Evolutionary conservation across 2,329 filamentous ascomycete genomes (phyloP), one percentile per base, ranked within the genome.

Genomic region (Exophiala bonariae): DNA sequence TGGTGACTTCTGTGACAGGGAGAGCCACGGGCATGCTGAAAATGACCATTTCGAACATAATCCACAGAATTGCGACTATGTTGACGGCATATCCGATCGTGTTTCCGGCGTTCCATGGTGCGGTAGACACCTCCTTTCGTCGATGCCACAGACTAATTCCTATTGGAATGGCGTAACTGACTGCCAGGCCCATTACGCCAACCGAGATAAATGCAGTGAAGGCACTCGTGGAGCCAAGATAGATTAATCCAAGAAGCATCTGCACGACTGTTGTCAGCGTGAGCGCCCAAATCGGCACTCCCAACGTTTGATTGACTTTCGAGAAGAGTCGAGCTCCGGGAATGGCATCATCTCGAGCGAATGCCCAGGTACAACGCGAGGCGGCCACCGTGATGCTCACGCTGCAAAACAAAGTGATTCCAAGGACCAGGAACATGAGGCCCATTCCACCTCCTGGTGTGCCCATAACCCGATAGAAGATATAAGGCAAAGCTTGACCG

Each of bases 341-440:
- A 59, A 88, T 85, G 61, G 82, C 85, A 57, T 81, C 83, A 59
- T 88, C 85, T 28, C 85, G 80, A n/a, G 85, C 83, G 64, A 88
- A 88, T 10, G 84, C 84, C 60, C 86, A 89, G 1, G 83, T 85
- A 14, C 50, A 50, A 40, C 66, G 64, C 0, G 72, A 75, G 1
- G 77, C 76, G 0, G 76, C 76, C 2, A 71, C 69, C 1, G 76
- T 78, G 52, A 78, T 77, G 33, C 69, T 72, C 53, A 80, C 77
- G 22, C 70, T 73, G 64, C 76, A 79, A 62, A 79, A 79, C 35
- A 79, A 61, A 0, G 72, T 76, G 47, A 79, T 67, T 3, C 70
- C 64, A 2, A 80, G 62, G 7, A 79, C 70, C 9, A 79, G 65
- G 56, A 76, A 71, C n/a, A 70, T 71, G 5, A 79, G 65, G 0